Percentiles rank a stretch among this genome's conserved stretches.
These are phyloP conservation scores for Infundibulicybe gibba DNA, from an alignment of 768 basidiomycete genomes.

Conservation along the genomic window DNA sequence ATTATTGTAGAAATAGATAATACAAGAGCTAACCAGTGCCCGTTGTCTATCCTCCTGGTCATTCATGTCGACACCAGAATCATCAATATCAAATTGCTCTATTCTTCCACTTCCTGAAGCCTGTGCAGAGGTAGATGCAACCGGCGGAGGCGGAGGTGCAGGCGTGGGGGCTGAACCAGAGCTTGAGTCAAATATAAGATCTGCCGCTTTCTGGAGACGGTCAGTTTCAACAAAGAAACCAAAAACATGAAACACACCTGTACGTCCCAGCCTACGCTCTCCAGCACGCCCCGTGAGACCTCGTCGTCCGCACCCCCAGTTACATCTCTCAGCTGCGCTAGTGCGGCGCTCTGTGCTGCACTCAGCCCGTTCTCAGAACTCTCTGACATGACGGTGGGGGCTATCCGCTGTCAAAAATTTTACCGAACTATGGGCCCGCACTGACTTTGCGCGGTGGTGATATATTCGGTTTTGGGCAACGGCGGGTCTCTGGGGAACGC, in stretches of 20 bases:
- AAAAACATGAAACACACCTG: slow-evolving; percentile 36
- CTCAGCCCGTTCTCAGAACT: too few relatives aligned
- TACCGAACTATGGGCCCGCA: too few relatives aligned
- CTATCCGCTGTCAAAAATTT: too few relatives aligned
- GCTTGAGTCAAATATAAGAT: slow-evolving; percentile 48
- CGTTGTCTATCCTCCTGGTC: slow-evolving; percentile 22
- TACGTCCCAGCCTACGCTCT: slow-evolving; percentile 69
- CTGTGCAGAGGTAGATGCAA: not conserved
- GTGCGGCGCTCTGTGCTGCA: slow-evolving; percentile 11
- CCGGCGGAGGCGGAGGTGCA: slow-evolving; percentile 9
- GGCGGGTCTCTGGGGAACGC: too few relatives aligned
- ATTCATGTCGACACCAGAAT: slow-evolving; percentile 22
- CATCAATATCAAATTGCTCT: slow-evolving; percentile 49
- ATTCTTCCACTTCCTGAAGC: slow-evolving; percentile 6
- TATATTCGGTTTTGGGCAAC: too few relatives aligned
- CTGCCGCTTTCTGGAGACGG: slow-evolving; percentile 47
- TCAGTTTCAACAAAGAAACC: not conserved
- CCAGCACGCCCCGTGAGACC: slow-evolving; percentile 54
- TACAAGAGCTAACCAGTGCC: slow-evolving; percentile 7
- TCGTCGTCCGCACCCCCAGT: slow-evolving; percentile 61
- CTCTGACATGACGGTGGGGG: too few relatives aligned
- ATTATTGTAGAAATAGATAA: slow-evolving; percentile 12
- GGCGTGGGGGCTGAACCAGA: slow-evolving; percentile 10
- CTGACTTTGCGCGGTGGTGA: too few relatives aligned
- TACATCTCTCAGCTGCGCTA: slow-evolving; percentile 51